Percentiles rank a stretch among this genome's conserved stretches.
These are phyloP conservation scores for Craterostigma plantagineum DNA, from an alignment of 257 asterid species.

Conservation along the genomic window DNA sequence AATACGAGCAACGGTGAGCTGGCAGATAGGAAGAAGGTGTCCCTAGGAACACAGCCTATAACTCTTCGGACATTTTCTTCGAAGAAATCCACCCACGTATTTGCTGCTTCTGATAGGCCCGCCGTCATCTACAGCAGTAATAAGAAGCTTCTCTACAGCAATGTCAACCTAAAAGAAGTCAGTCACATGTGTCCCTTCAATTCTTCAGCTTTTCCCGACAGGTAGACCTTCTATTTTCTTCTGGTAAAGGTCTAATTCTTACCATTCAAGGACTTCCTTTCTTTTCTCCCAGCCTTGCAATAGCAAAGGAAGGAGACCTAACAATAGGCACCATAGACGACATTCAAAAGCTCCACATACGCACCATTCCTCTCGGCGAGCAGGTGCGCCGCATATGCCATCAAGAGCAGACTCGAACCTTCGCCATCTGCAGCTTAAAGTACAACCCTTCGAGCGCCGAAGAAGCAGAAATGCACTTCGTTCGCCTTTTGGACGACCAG, in stretches of 20 bases:
- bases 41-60: constrained; percentile 93
- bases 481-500: constrained; percentile 90
- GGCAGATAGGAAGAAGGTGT: constrained; percentile 86
- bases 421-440: constrained; percentile 69
- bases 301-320: constrained; percentile 92
- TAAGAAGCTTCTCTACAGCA: constrained; percentile 92
- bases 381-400: constrained; percentile 96
- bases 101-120: constrained; percentile 98
- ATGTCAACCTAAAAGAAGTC: constrained; percentile 91
- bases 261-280: not conserved
- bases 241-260: not conserved
- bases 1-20: constrained; percentile 67
- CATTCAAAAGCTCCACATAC: constrained; percentile 97
- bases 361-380: constrained; percentile 91
- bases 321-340: constrained; percentile 96
- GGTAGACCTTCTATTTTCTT: constrained; percentile 18
- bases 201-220: constrained; percentile 96
- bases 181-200: constrained; percentile 97
- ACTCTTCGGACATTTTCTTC: constrained; percentile 93
- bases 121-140: constrained; percentile 95
- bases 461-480: constrained; percentile 63
- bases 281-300: constrained; percentile 63
- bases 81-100: constrained; percentile 80
- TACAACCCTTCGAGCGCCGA: constrained; percentile 61
- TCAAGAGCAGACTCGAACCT: constrained; percentile 92